Evolutionary conservation across 2,329 filamentous ascomycete genomes (phyloP), one percentile per base, ranked within the genome.

Genomic region (Coniella vitis): DNA sequence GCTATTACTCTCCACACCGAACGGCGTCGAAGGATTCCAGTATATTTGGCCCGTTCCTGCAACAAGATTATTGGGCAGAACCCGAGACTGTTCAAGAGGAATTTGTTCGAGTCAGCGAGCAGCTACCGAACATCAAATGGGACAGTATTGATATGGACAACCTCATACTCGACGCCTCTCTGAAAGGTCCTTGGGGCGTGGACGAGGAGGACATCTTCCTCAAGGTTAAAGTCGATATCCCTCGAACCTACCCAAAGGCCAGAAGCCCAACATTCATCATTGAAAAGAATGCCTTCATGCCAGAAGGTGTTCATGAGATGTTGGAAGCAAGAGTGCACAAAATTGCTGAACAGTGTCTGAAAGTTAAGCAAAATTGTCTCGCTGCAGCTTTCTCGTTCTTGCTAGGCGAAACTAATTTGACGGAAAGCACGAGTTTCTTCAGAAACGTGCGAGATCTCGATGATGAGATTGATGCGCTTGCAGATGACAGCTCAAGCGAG

Each of bases 401-500:
- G 14, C 68, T 84, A 0, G 81, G 81, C 36, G 81, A 84, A 59
- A 70, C 79, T 14, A 76, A 83, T 56, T 67, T 84, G 4, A 75
- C 80, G 42, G 71, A 69, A 38, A 83, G 79, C 58, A 79, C 78
- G 7, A 76, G 74, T 0, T 76, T 79, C 53, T 82, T 84, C 59
- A 79, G 80, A 54, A 79, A 79, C 54, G 78, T 84, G 10, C 75
- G 81, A 55, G 83, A 86, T 55, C 64, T 81, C 7, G 79, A 79
- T 47, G 74, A 80, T 58, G 72, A 74, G 40, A 60, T 78, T 5
- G 77, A 75, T 51, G 78, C 69, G 3, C 64, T 81, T 32, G 75
- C 71, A 25, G 86, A 87, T 49, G 88, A 93, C 55, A 91, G 87
- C 56, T 96, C 89, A 3, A 94, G 87, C 58, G 85, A 89, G 54